These are phyloP conservation scores for Colletotrichum musae DNA, from an alignment of 2,329 filamentous ascomycete species.

Conservation along the genomic window DNA sequence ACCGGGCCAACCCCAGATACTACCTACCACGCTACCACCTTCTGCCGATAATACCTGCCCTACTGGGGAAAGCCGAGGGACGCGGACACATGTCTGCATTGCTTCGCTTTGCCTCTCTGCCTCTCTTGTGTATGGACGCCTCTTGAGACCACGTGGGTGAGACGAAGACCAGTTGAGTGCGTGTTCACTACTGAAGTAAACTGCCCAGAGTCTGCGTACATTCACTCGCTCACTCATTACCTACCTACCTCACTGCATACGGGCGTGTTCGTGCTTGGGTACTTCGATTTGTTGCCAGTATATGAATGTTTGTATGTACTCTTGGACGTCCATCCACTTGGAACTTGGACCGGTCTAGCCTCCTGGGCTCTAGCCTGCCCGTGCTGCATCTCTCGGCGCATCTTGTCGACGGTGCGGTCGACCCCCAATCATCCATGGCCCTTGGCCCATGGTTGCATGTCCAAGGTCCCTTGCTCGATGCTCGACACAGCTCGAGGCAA, in stretches of 20 bases:
- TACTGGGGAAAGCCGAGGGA: constrained; percentile 6
- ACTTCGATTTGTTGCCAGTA: neutral
- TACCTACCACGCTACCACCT: constrained; percentile 19
- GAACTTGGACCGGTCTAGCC: constrained; percentile 37
- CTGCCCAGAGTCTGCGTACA: too few species aligned
- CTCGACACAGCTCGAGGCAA: neutral
- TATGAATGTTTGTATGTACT: neutral
- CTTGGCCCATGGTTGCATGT: neutral
- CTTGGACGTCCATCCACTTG: constrained; percentile 32
- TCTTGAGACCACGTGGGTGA: too few species aligned
- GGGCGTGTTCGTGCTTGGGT: neutral
- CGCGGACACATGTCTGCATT: neutral
- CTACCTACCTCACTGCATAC: too few species aligned
- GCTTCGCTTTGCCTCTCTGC: neutral
- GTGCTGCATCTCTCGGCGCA: constrained; percentile 41
- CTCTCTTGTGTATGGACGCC: too few species aligned
- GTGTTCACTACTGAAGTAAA: too few species aligned
- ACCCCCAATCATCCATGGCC: constrained; percentile 7
- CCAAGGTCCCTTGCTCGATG: constrained; percentile 34
- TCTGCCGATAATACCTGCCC: constrained; percentile 29
- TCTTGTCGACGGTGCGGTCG: constrained; percentile 31
- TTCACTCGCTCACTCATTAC: too few species aligned
- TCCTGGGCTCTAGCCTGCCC: constrained; percentile 35
- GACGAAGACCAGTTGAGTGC: too few species aligned
- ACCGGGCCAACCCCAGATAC: constrained; percentile 36